Evolutionary conservation across 768 basidiomycete species (phyloP), one percentile per base, ranked within the genome.

Genomic region (Lanmaoa pseudosensibilis): DNA sequence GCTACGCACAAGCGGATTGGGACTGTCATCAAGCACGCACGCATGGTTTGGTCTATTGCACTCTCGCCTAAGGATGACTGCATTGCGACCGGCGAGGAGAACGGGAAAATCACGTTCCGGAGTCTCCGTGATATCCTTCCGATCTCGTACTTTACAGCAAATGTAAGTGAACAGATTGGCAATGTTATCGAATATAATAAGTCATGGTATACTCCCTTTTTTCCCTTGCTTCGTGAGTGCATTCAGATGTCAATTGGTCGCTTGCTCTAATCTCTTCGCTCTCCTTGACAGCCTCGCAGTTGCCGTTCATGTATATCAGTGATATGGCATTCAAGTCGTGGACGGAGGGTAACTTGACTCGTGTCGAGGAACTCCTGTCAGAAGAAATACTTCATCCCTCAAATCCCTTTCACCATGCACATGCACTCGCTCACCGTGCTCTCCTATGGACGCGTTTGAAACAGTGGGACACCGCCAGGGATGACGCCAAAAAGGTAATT

Each of bases 401-500:
- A 2, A 30, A 23, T 37, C 21, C 37, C 7, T 10, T 30, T 34
- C 10, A 40, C 9, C 41, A 33, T 30, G 16, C 51, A 10, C 47
- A 16, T 6, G 47, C 50, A 8, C 47, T 53, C 5, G 56, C 59
- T 19, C 19, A 50, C 3, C 59, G 59, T 6, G 36, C 59, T 0
- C 44, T 60, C 2, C 15, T 58, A 23, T n/a, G 52, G 21, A 23
- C 13, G 0, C 51, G 47, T 10, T 37, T n/a, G 11, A 30, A 33
- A 30, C 30, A 27, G 3, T 46, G 46, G 51, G 11, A 50, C 27
- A 25, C 8, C 32, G 52, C 46, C 18, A 2, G 40, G 3, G 52
- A 50, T 12, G 56, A 60, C 13, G 57, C 40, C 9, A 54, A 50
- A 27, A 47, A 51, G 2, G 57, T 60, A 44, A 4, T 2, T 25